A percentile compares a stretch with the other conserved stretches of the same genome.
Conservation (phyloP, 2,329 filamentous ascomycete species). For the Colletotrichum sp. region DNA sequence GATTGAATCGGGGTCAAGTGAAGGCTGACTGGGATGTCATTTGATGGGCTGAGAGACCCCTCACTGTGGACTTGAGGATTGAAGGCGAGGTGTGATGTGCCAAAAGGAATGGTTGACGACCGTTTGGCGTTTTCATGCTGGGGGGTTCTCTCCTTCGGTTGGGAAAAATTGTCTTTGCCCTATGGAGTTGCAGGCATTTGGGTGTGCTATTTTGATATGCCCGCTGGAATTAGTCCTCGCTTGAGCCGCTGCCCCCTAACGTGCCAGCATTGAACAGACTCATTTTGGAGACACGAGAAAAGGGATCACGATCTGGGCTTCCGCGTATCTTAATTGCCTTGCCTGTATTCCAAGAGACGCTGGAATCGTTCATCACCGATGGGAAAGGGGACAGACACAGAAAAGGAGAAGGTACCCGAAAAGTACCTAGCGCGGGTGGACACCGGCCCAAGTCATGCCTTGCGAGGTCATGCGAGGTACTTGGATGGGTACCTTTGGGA, state of each 20-base stretch:
- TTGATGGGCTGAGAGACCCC: background rate
- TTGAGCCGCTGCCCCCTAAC: background rate
- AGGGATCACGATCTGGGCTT: background rate
- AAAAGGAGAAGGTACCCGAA: background rate
- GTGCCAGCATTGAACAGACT: background rate
- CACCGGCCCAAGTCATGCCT: background rate
- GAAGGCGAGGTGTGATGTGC: too few relatives aligned
- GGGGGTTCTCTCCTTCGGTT: background rate
- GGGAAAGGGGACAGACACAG: background rate
- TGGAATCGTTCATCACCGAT: background rate
- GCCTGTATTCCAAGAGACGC: background rate
- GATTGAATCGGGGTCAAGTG: background rate
- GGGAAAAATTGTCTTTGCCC: background rate
- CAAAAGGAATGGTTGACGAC: background rate
- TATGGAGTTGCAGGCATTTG: background rate
- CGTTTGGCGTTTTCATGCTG: background rate
- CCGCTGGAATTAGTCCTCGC: background rate
- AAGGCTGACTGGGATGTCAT: background rate
- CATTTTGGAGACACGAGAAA: background rate
- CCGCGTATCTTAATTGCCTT: background rate
- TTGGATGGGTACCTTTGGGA: background rate
- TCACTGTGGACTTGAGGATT: background rate
- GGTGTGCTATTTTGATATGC: background rate
- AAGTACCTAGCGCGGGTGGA: background rate
- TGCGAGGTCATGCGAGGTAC: background rate